Base-by-base conservation (phyloP, 495 filamentous ascomycete genomes). In the Penicillium paxilli region DNA sequence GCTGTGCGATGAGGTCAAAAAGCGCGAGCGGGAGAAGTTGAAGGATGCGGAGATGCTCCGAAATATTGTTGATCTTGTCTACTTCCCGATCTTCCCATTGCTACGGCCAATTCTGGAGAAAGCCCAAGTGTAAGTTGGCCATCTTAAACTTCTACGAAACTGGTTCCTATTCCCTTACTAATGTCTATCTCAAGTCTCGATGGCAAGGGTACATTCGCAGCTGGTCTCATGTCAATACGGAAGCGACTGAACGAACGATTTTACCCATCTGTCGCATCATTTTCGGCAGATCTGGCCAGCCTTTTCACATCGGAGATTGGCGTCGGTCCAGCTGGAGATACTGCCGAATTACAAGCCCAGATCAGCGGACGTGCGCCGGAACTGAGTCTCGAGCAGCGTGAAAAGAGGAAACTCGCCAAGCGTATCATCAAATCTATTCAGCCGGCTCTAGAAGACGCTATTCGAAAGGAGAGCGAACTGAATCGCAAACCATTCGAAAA, bases 1-100 rank as follows among this genome's bases (percentile, higher is more conserved):
- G 16, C 66, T 97, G 7, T 87, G 87, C 30, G 79, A 85, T 20
- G 73, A 82, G 35, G 75, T 92, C 33, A 87, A 87, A 56, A 77
- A 87, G 62, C 81, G 91, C 19, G 92, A 96, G 64, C 69, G 69
- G 44, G 73, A 79, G 55, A 94, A 92, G 71, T 73, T 95, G 21
- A 82, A 87, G 59, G 86, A 89, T 47, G 87, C 85, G 8, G 83
- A 90, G 64, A 72, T 89, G 52, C 80, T 96, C 58, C 84, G 81
- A 49, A 84, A 81, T 45, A 83, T 93, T 57, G 80, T 97, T 12
- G 90, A 97, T 65, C 87, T 76, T 21, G 85, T 96, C 53, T 98
- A 96, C 67, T 96, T 97, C 59, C 95, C 94, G 6, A 83, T 94
- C 12, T 80, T 85, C 60, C 85, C 85, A 53, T 73, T 96, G 32